Evolutionary conservation across 2,329 filamentous ascomycete species (phyloP).

Genomic region (Samsoniella hepiali): DNA sequence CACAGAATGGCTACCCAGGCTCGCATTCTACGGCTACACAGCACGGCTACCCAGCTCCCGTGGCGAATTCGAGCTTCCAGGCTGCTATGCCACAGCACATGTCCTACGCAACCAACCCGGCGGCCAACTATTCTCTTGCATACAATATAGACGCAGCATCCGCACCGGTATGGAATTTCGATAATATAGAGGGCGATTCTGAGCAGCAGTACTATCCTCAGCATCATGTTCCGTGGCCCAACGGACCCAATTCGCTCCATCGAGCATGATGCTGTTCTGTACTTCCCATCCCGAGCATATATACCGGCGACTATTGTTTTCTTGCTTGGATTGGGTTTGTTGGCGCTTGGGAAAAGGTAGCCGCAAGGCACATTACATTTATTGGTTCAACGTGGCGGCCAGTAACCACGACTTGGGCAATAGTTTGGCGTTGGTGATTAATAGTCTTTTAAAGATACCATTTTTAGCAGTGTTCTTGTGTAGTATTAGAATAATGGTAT

Average conservation of each 20-base stretch:
- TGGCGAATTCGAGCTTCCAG: neutral
- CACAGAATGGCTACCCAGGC: neutral
- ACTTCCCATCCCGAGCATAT: neutral
- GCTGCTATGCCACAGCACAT: neutral
- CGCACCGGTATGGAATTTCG: neutral
- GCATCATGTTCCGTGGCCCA: neutral
- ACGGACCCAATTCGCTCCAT: neutral
- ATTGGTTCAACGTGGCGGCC: neutral
- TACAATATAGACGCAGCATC: neutral
- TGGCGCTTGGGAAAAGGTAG: constrained; percentile 8
- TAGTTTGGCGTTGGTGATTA: neutral
- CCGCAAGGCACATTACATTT: constrained; percentile 11
- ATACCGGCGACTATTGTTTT: neutral
- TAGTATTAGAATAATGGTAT: neutral
- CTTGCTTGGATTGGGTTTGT: neutral
- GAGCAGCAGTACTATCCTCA: constrained; percentile 12
- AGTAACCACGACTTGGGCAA: neutral
- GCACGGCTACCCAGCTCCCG: too few relatives aligned
- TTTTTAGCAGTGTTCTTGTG: neutral
- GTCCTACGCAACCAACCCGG: neutral
- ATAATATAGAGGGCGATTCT: neutral
- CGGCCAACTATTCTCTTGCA: constrained; percentile 25
- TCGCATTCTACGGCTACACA: too few relatives aligned
- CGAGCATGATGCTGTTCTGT: neutral
- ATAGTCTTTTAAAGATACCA: constrained; percentile 13